Evolutionary conservation across 2,329 filamentous ascomycete species (phyloP).

Genomic region (Fusarium annulatum): DNA sequence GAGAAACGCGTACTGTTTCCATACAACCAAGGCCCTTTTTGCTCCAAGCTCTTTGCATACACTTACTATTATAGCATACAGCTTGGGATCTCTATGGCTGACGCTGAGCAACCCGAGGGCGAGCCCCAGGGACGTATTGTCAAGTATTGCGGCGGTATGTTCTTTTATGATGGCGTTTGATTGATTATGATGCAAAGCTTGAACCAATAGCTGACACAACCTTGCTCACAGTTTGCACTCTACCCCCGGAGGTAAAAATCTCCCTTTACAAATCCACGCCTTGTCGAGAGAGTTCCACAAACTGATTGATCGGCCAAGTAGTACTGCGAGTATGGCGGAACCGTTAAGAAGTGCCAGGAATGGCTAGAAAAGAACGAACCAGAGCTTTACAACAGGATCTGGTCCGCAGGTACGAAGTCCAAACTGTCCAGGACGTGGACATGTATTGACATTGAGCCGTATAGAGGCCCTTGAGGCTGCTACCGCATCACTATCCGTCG

Average conservation of each 20-base stretch:
- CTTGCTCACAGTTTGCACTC: constrained; percentile 65
- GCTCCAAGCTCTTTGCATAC: constrained; percentile 9
- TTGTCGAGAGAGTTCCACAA: constrained; percentile 16
- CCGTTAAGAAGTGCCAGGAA: constrained; percentile 95
- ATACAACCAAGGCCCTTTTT: constrained; percentile 35
- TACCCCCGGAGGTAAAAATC: constrained; percentile 70
- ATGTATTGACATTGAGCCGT: constrained; percentile 6
- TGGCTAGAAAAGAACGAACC: constrained; percentile 86
- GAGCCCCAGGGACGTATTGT: constrained; percentile 65
- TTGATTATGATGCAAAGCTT: constrained; percentile 8
- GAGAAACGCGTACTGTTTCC: constrained; percentile 44
- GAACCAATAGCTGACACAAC: constrained; percentile 26
- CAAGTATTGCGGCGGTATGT: constrained; percentile 69
- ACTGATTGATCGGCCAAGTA: constrained; percentile 57
- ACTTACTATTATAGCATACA: background rate
- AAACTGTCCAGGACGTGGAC: constrained; percentile 1
- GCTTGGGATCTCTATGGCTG: constrained; percentile 59
- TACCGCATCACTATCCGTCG: constrained; percentile 85
- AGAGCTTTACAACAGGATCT: constrained; percentile 80
- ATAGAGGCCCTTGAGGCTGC: constrained; percentile 84
- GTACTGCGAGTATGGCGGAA: constrained; percentile 99
- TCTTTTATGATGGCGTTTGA: background rate
- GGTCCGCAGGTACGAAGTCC: constrained; percentile 77
- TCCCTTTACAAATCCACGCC: constrained; percentile 4
- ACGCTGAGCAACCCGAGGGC: constrained; percentile 61